Conservation (phyloP, 1,284 basidiomycete genomes). For the Cronartium ribicola region DNA sequence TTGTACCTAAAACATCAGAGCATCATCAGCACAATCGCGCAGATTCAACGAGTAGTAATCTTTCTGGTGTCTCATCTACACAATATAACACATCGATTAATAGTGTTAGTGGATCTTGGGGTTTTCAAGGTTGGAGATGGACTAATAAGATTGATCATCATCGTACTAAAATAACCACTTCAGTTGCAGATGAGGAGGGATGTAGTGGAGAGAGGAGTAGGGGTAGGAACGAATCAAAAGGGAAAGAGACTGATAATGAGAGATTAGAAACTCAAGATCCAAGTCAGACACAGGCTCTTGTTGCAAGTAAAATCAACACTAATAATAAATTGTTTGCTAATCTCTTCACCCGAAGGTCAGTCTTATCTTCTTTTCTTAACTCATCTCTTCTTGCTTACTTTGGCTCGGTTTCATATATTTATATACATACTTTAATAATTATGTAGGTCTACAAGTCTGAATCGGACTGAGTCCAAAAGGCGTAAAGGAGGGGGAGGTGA, state of each 20-base stretch:
- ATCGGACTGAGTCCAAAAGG: too few species aligned
- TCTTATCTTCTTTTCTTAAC: constrained; percentile 21
- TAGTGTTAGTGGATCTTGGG: constrained; percentile 9
- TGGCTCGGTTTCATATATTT: too few species aligned
- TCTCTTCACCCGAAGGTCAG: constrained; percentile 26
- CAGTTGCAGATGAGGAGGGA: constrained; percentile 6
- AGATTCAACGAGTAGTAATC: constrained; percentile 18
- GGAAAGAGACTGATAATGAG: neutral
- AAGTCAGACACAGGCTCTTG: neutral
- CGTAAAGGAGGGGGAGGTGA: too few species aligned
- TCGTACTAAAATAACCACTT: neutral
- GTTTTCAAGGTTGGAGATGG: constrained; percentile 37
- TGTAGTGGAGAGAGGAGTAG: neutral
- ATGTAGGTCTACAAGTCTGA: too few species aligned
- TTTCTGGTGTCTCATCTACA: constrained; percentile 14
- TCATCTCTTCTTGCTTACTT: too few species aligned
- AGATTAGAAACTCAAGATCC: neutral
- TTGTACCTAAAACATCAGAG: neutral
- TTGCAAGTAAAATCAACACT: neutral
- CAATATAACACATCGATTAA: neutral
- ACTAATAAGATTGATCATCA: constrained; percentile 14
- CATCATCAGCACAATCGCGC: constrained; percentile 5
- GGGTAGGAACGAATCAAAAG: neutral
- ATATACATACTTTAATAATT: too few species aligned
- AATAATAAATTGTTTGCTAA: constrained; percentile 43